Base-by-base conservation (phyloP, 1,284 basidiomycete species). In the Ustilago vetiveriae region DNA sequence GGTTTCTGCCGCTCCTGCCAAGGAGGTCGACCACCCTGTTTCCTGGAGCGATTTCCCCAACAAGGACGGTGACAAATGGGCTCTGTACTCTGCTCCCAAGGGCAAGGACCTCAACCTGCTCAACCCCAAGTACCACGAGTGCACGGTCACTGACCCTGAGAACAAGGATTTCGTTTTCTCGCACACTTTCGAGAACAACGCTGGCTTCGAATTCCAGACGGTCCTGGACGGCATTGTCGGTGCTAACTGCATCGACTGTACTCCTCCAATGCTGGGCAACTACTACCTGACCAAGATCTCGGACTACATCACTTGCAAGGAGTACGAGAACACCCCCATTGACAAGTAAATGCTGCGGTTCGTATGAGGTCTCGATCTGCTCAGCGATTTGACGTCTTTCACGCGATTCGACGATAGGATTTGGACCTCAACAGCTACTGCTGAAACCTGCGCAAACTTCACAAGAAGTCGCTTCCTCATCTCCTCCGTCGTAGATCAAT, bases 61-160 rank as follows among this genome's bases (percentile, higher is more conserved):
- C 33, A 26, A 37, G n/a, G 13, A 36, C 44, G 24, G n/a, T n/a
- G 14, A 4, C 3, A 4, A 29, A 6, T 37, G 33, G 33, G 24
- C 23, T 3, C 9, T 46, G n/a, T 46, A 46, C 35, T 26, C 44
- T 9, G 23, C 22, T 6, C 33, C 17, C 13, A 5, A 4, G 1
- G 44, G 35, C n/a, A 46, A 33, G 0, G 17, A 37, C 16, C 44
- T 46, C n/a, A 9, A 10, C 1, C 26, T 7, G 6, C 22, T 19
- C n/a, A 26, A 24, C 33, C 44, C 44, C 33, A 23, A 46, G 23
- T 46, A 46, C 9, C 22, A 26, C 44, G 23, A 36, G 9, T 46
- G 44, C 44, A 17, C 11, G 14, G 43, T 10, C 30, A 6, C 13
- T 32, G 23, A 22, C 21, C 19, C 17, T 8, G 11, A 16, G 11